Conservation (phyloP, 306 rosid genomes). For the Inga laurina region DNA sequence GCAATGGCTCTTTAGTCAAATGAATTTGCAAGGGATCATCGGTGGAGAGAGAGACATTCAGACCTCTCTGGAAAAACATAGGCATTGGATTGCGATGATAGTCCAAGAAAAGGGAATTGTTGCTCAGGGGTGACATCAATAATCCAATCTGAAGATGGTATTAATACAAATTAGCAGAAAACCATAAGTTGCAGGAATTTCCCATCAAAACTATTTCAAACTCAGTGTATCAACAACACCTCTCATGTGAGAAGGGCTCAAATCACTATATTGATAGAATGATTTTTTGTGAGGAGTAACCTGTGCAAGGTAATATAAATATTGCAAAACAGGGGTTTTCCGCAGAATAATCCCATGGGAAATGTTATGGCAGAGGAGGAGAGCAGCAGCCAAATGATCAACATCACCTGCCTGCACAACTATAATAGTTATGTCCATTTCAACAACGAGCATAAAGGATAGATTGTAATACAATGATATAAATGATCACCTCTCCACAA, state of each 20-base stretch:
- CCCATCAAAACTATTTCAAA: slow-evolving; percentile 15
- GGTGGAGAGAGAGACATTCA: slow-evolving; percentile 78
- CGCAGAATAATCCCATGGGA: slow-evolving; percentile 84
- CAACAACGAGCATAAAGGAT: slow-evolving; percentile 6
- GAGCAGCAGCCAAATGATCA: slow-evolving; percentile 87
- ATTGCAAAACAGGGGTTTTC: slow-evolving; percentile 83
- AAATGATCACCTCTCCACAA: slow-evolving; percentile 80
- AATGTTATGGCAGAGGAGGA: slow-evolving; percentile 79
- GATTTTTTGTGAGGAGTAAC: slow-evolving; percentile 38
- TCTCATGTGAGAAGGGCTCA: background rate
- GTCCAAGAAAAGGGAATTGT: slow-evolving; percentile 85
- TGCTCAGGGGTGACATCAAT: slow-evolving; percentile 83
- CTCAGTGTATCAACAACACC: slow-evolving; percentile 4
- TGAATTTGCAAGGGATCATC: slow-evolving; percentile 66
- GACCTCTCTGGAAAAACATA: slow-evolving; percentile 81
- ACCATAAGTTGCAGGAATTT: slow-evolving; percentile 2
- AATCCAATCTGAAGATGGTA: slow-evolving; percentile 63
- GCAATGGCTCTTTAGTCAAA: slow-evolving; percentile 51
- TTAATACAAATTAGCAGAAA: slow-evolving; percentile 19
- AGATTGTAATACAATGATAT: slow-evolving; percentile 2
- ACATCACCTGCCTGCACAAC: slow-evolving; percentile 75
- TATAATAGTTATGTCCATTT: slow-evolving; percentile 25
- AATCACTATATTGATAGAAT: slow-evolving; percentile 14
- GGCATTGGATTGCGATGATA: slow-evolving; percentile 83
- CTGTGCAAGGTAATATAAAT: slow-evolving; percentile 87